phyloP scores from a whole-genome alignment of 2,329 filamentous ascomycete genomes.

The Monascus ruber region DNA sequence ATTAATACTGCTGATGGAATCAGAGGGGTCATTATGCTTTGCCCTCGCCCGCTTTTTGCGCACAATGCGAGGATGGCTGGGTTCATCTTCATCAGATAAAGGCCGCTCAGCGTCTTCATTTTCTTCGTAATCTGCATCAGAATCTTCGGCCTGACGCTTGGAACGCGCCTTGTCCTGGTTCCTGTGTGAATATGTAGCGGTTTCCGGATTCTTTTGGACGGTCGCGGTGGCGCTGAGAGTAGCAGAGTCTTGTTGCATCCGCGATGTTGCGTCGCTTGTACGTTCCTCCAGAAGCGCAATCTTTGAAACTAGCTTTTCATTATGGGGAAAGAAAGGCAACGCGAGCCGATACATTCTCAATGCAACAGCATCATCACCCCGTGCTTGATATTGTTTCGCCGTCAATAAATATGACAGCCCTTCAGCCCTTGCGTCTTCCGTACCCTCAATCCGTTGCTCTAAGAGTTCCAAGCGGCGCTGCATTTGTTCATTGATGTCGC shows the following conservation, averaged over 20 bases:
- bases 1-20: constrained; percentile 9
- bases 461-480: constrained; percentile 71
- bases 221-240: not conserved
- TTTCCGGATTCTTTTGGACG: constrained; percentile 4
- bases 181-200: constrained; percentile 24
- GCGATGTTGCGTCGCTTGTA: constrained; percentile 22
- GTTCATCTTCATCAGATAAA: constrained; percentile 22
- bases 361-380: constrained; percentile 65
- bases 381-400: constrained; percentile 79
- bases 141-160: constrained; percentile 18
- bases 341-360: constrained; percentile 80
- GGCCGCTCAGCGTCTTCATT: constrained; percentile 8
- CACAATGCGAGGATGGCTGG: constrained; percentile 9
- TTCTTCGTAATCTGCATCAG: constrained; percentile 22
- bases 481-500: constrained; percentile 61
- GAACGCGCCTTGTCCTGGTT: constrained; percentile 13
- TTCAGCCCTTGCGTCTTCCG: constrained; percentile 65
- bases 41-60: constrained; percentile 20
- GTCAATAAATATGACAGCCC: constrained; percentile 79
- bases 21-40: constrained; percentile 7
- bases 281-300: constrained; percentile 44
- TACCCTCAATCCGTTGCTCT: constrained; percentile 71
- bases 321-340: constrained; percentile 72
- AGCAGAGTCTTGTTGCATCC: constrained; percentile 7
- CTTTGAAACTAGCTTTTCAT: constrained; percentile 58